phyloP scores from a whole-genome alignment of 257 asterid genomes.

The Fraxinus excelsior region DNA sequence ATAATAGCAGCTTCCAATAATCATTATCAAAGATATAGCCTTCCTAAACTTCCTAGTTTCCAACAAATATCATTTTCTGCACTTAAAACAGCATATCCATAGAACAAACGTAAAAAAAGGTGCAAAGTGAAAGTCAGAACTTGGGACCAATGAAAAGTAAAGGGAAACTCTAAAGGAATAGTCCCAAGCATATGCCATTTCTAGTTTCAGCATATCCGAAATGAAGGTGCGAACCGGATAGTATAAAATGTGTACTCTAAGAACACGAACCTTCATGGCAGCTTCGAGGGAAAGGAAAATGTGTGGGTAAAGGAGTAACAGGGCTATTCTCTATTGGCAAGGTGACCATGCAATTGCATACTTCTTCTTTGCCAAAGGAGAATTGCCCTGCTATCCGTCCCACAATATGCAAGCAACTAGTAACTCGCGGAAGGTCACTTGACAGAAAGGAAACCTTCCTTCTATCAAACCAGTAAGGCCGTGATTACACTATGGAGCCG shows the following conservation, averaged over 20 bases:
- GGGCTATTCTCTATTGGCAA: constrained; percentile 55
- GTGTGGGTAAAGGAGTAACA: constrained; percentile 54
- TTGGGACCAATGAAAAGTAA: neutral
- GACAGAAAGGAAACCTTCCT: neutral
- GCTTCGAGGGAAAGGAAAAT: constrained; percentile 15
- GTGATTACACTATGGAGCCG: too few relatives aligned
- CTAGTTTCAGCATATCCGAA: neutral
- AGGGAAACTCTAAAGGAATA: neutral
- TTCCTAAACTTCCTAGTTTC: neutral
- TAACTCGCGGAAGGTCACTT: neutral
- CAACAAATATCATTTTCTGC: neutral
- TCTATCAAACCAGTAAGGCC: neutral
- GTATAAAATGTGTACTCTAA: neutral
- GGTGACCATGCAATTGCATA: constrained; percentile 48
- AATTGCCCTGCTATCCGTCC: constrained; percentile 74
- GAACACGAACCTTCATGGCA: neutral
- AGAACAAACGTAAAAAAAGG: neutral
- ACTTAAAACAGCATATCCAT: neutral
- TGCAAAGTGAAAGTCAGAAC: neutral
- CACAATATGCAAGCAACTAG: constrained; percentile 25
- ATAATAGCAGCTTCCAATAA: too few relatives aligned
- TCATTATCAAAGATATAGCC: neutral
- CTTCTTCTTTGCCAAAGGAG: constrained; percentile 69
- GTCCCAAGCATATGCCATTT: constrained; percentile 10
- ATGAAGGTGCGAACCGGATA: neutral